These are phyloP conservation scores for Takashimella koratensis DNA, from an alignment of 1,284 basidiomycete species.

Conservation along the genomic window DNA sequence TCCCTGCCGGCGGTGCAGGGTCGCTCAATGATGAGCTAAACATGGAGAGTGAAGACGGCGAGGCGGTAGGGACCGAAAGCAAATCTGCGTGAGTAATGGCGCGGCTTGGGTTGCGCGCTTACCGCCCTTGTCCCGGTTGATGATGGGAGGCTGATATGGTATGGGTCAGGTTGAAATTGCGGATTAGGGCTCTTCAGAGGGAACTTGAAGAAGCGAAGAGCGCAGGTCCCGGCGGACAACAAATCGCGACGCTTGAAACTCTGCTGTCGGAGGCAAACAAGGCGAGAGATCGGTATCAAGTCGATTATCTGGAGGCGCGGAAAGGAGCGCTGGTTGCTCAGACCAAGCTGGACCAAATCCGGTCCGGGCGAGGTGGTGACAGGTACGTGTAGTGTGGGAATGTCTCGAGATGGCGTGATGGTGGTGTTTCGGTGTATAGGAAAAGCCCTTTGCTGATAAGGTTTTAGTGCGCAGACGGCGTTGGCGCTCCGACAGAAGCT, in stretches of 20 bases:
- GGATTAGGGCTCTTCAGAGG: slow-evolving; percentile 74
- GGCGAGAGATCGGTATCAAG: slow-evolving; percentile 84
- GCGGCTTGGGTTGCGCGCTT: no score
- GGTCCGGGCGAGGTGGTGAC: slow-evolving; percentile 73
- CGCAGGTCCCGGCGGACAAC: slow-evolving; percentile 48
- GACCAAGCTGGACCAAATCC: slow-evolving; percentile 80
- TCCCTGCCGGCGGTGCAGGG: slow-evolving; percentile 15
- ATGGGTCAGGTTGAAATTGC: slow-evolving; percentile 62
- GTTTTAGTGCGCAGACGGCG: slow-evolving; percentile 69
- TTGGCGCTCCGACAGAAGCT: slow-evolving; percentile 81
- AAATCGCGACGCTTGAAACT: slow-evolving; percentile 78
- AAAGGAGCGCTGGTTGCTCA: slow-evolving; percentile 76
- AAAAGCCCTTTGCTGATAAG: neutral
- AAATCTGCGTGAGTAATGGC: slow-evolving; percentile 63
- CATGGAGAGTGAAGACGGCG: slow-evolving; percentile 54
- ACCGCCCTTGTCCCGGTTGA: no score
- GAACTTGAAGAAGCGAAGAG: slow-evolving; percentile 70
- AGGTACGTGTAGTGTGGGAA: slow-evolving; percentile 56
- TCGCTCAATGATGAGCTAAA: slow-evolving; percentile 50
- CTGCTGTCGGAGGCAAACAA: slow-evolving; percentile 84
- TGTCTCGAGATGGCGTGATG: neutral
- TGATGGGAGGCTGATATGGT: neutral
- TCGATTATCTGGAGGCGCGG: slow-evolving; percentile 80
- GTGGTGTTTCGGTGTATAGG: neutral
- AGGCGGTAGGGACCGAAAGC: slow-evolving; percentile 75